A percentile compares a stretch with the other conserved stretches of the same genome.
Evolutionary conservation across 768 basidiomycete genomes (phyloP).

Genomic region (Suillus plorans): DNA sequence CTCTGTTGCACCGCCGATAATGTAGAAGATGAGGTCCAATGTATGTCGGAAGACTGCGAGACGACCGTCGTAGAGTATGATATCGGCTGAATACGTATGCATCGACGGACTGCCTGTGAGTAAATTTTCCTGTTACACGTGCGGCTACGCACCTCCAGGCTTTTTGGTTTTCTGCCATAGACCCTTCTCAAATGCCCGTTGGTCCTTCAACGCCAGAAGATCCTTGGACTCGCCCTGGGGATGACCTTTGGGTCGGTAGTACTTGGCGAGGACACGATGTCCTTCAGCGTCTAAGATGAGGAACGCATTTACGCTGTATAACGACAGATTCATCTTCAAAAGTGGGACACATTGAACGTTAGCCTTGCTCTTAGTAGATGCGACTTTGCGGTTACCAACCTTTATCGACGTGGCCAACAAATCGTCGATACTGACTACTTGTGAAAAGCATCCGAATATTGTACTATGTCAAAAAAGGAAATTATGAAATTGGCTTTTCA

Average conservation of each 20-base stretch:
- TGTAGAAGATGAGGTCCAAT: constrained; percentile 93
- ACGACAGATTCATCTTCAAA: constrained; percentile 64
- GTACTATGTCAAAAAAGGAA: constrained; percentile 12
- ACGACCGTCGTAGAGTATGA: constrained; percentile 87
- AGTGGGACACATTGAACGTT: background rate
- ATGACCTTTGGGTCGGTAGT: constrained; percentile 78
- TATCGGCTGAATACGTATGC: constrained; percentile 65
- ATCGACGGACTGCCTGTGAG: background rate
- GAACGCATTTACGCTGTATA: constrained; percentile 87
- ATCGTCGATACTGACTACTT: background rate
- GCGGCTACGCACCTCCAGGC: constrained; percentile 65
- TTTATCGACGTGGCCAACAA: background rate
- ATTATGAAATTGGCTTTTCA: constrained; percentile 18
- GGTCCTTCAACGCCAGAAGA: constrained; percentile 80
- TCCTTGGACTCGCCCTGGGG: constrained; percentile 62
- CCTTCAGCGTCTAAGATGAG: constrained; percentile 95
- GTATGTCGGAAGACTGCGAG: constrained; percentile 94
- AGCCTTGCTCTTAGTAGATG: background rate
- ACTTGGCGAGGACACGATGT: constrained; percentile 92
- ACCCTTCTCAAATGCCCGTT: constrained; percentile 93
- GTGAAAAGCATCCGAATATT: background rate
- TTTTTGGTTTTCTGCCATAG: constrained; percentile 96
- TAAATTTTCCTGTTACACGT: background rate
- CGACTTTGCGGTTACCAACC: background rate
- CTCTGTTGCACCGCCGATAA: constrained; percentile 82